Conservation (phyloP, 257 asterid species). For the Solanum lycopersicoides region DNA sequence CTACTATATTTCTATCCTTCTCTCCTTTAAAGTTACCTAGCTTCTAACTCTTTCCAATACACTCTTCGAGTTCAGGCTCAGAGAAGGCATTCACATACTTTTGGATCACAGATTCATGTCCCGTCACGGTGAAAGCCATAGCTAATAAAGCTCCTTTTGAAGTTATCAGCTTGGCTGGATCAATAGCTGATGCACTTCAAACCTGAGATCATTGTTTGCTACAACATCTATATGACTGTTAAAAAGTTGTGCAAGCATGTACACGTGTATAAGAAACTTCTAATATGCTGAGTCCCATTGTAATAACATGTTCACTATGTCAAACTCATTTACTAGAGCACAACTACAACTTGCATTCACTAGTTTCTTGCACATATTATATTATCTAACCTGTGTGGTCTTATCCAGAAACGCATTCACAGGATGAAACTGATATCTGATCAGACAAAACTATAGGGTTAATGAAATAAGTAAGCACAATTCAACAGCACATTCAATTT, state of each 20-base stretch:
- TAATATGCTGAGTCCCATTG: background rate
- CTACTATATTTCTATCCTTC: background rate
- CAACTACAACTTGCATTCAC: background rate
- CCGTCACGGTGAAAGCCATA: conserved; percentile 60
- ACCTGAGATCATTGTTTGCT: conserved; percentile 20
- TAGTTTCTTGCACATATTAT: background rate
- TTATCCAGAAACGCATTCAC: background rate
- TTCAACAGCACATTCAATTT: background rate
- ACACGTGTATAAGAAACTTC: background rate
- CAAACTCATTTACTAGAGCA: background rate
- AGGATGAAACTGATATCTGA: background rate
- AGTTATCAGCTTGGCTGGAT: conserved; percentile 81
- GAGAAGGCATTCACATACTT: conserved; percentile 64
- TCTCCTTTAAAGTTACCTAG: background rate
- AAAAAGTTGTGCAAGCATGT: background rate
- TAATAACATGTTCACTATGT: background rate
- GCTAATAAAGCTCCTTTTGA: conserved; percentile 71
- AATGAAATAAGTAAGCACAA: background rate
- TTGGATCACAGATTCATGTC: conserved; percentile 94
- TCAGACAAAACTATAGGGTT: background rate
- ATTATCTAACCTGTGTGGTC: background rate
- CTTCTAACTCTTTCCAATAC: background rate
- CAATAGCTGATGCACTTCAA: conserved; percentile 88
- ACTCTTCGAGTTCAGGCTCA: background rate
- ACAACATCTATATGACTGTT: background rate